These are phyloP conservation scores for Coriaria nepalensis DNA, from an alignment of 306 rosid species.

Conservation along the genomic window DNA sequence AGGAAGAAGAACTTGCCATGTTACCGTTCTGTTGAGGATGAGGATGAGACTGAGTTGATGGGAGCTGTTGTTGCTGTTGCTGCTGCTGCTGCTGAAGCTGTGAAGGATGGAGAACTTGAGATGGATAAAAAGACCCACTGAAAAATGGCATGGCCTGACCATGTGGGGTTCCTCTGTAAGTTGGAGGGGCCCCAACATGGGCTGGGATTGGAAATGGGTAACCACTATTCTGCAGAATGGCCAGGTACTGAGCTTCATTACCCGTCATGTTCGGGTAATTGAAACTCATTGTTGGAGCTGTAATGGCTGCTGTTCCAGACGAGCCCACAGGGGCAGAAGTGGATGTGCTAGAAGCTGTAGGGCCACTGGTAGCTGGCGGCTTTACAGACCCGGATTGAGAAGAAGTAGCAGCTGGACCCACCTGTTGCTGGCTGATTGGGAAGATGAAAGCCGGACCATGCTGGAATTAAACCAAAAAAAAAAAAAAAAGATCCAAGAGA, in stretches of 20 bases:
- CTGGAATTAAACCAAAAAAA: constrained; percentile 23
- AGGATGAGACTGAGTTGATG: constrained; percentile 53
- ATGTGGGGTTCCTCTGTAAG: constrained; percentile 63
- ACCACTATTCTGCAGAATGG: constrained; percentile 76
- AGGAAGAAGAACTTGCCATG: constrained; percentile 59
- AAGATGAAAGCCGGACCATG: constrained; percentile 84
- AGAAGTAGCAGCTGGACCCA: constrained; percentile 50
- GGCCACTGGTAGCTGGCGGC: constrained; percentile 45
- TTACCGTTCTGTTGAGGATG: constrained; percentile 58
- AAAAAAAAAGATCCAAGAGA: background rate
- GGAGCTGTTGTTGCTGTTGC: constrained; percentile 31
- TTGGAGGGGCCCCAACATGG: constrained; percentile 75
- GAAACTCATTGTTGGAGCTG: constrained; percentile 73
- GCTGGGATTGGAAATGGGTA: constrained; percentile 79
- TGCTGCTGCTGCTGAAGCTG: constrained; percentile 57
- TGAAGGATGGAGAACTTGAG: constrained; percentile 80
- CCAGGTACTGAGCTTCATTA: constrained; percentile 76
- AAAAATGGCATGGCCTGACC: constrained; percentile 67
- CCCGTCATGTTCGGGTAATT: constrained; percentile 67
- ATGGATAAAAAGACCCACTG: constrained; percentile 72
- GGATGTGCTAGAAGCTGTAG: constrained; percentile 27
- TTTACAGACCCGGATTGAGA: constrained; percentile 65
- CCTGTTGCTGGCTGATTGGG: constrained; percentile 86
- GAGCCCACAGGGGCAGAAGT: constrained; percentile 27
- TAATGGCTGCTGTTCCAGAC: constrained; percentile 28